Base-by-base conservation (phyloP, 2,329 filamentous ascomycete species). In the Lachnellula hyalina region DNA sequence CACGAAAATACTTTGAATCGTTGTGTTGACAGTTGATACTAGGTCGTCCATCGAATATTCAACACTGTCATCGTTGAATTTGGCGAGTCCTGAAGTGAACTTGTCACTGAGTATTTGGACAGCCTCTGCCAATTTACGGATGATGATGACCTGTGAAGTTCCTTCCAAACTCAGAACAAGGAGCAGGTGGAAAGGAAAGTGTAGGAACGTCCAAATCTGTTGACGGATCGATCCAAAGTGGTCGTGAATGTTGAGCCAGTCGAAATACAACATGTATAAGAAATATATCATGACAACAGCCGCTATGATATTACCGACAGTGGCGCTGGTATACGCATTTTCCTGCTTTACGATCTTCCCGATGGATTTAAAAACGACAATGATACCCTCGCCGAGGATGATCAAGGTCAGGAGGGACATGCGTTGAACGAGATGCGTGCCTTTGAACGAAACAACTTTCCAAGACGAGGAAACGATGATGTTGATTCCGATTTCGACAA, bases 321-420 rank as follows among this genome's bases (percentile, higher is more conserved):
- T 50, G 4, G 55, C 35, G 15, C 36, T 12, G 21, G 52, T 48
- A 47, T 51, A 58, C 1, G 48, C 35, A 15, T 56, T 21, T 47
- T 57, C 53, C n/a, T 53, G 49, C 35, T 57, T 35, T 1, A 55
- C 53, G 36, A 62, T 60, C 57, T 59, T 63, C 0, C 59, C 47
- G 40, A 64, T 62, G 19, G 49, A 62, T 25, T 63, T 59, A n/a
- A 51, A 57, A 2, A 63, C n/a, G n/a, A 53, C 59, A n/a, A 66
- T 66, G 14, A 64, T 53, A 19, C 63, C 63, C 35, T 65, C 64
- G 9, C 60, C 64, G 15, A 65, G 51, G 32, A 84, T 81, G 50
- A 83, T 83, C 36, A 84, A 71, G 0, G 80, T 83, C 17, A 83
- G 71, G 4, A 83, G 68, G 15, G 77, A 77, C 77, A 84, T 80